Evolutionary conservation across 2,329 filamentous ascomycete genomes (phyloP), one percentile per base, ranked within the genome.

Genomic region (Monosporascus sp.): DNA sequence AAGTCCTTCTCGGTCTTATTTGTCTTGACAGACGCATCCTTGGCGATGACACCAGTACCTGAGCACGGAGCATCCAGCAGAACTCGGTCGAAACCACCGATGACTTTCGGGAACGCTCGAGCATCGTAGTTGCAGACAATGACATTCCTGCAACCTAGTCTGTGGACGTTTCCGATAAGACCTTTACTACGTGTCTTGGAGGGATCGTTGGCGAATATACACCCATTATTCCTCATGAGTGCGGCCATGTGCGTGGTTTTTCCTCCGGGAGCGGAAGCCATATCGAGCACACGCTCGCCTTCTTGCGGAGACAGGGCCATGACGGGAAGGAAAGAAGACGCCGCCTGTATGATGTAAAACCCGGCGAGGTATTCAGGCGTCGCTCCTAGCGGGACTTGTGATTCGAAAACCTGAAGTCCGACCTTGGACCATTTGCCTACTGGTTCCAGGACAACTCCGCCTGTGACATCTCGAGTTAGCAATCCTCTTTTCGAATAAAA

Each of bases 371-470:
- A 99, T 73, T 99, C 94, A 9, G 94, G 94, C 1, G 94, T 99
- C 27, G 94, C 94, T 80, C 92, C 92, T 1, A 97, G 82, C 3
- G 91, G 91, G 5, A 83, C 78, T 56, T 86, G 87, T 54, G 88
- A 89, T 72, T 99, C 94, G 70, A 99, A 99, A 55, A 99, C 85
- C 71, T 99, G 94, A 41, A 99, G 81, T 48, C 94, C 94, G 58
- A 99, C 91, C 76, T 99, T 99, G 62, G 89, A 94, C 94, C 94
- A 99, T 73, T 97, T 97, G 57, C 94, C 94, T 19, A 99, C 91
- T 2, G 94, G 94, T 72, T 99, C 93, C 40, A 99, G 82, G 16
- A 92, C 95, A 48, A 99, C 94, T 59, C 94, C 94, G 59, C 93
- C 89, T 75, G 96, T 96, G 78, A 97, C 97, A 35, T 49, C 19